Percentiles rank a stretch among this genome's conserved stretches.
phyloP scores from a whole-genome alignment of 2,329 filamentous ascomycete genomes.

The Bertia moriformis region DNA sequence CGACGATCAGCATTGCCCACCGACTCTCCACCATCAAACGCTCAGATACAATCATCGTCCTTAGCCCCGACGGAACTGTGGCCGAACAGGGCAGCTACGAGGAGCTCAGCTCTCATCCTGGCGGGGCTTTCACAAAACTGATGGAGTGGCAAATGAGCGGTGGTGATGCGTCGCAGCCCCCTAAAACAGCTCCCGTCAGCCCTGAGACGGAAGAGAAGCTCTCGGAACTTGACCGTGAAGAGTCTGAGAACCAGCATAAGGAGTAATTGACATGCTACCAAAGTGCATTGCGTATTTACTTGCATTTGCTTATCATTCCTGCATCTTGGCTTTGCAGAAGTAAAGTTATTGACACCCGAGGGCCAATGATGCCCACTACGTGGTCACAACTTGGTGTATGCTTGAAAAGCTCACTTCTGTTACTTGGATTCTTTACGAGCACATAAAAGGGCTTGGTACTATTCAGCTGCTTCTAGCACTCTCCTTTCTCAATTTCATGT shows the following conservation, averaged over 20 bases:
- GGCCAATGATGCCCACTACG: no score
- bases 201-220: neutral
- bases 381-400: no score
- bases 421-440: neutral
- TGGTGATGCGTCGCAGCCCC: conserved; percentile 39
- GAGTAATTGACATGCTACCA: neutral
- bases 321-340: no score
- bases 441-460: no score
- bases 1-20: conserved; percentile 94
- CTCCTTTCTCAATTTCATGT: no score
- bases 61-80: conserved; percentile 72
- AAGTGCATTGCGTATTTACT: neutral
- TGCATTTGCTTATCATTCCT: no score
- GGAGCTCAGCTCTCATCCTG: conserved; percentile 55
- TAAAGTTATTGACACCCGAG: no score
- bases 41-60: conserved; percentile 84
- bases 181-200: neutral
- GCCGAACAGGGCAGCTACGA: conserved; percentile 80
- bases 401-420: no score
- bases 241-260: neutral
- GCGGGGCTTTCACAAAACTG: conserved; percentile 80
- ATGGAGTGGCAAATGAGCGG: conserved; percentile 99
- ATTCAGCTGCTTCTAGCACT: no score
- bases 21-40: conserved; percentile 91
- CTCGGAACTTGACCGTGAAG: no score